These are phyloP conservation scores for Hyaloperonospora brassicae DNA, from an alignment of 352 stramenopile species.

Conservation along the genomic window DNA sequence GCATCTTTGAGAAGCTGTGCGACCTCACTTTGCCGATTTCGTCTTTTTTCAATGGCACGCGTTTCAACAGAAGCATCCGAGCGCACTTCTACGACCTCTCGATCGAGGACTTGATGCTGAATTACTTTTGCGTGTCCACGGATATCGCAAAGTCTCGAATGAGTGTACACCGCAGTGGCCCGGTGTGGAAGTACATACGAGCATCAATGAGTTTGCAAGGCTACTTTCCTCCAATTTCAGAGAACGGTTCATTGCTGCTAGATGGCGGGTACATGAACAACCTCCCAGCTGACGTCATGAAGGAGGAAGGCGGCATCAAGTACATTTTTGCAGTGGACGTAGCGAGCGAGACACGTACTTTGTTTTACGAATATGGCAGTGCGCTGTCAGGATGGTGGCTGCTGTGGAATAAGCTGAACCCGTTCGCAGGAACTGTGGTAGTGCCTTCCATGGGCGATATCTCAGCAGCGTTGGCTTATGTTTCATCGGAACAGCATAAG, in stretches of 20 bases:
- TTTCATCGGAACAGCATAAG: slow-evolving; percentile 87
- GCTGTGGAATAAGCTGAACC: slow-evolving; percentile 87
- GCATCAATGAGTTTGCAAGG: slow-evolving; percentile 89
- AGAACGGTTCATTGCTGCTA: slow-evolving; percentile 79
- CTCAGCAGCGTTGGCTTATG: slow-evolving; percentile 79
- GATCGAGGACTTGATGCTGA: slow-evolving; percentile 88
- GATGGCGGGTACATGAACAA: slow-evolving; percentile 93
- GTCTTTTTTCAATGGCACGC: slow-evolving; percentile 82
- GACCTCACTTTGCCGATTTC: slow-evolving; percentile 86
- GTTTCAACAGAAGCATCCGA: slow-evolving; percentile 76
- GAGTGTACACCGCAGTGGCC: slow-evolving; percentile 80
- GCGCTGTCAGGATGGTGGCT: slow-evolving; percentile 86
- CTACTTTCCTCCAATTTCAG: slow-evolving; percentile 86
- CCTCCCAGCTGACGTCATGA: slow-evolving; percentile 88
- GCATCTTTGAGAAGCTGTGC: slow-evolving; percentile 59
- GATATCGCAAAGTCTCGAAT: slow-evolving; percentile 87
- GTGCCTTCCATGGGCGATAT: slow-evolving; percentile 91
- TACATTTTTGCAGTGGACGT: slow-evolving; percentile 89
- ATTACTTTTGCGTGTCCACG: slow-evolving; percentile 90
- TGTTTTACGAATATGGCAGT: slow-evolving; percentile 78
- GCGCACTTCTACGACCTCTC: slow-evolving; percentile 65
- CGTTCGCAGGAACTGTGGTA: slow-evolving; percentile 77
- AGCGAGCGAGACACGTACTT: slow-evolving; percentile 60
- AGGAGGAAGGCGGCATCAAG: slow-evolving; percentile 81
- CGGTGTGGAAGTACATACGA: slow-evolving; percentile 86